Conservation (phyloP, 1,139 yeast genomes). For the Candida sanyaensis region DNA sequence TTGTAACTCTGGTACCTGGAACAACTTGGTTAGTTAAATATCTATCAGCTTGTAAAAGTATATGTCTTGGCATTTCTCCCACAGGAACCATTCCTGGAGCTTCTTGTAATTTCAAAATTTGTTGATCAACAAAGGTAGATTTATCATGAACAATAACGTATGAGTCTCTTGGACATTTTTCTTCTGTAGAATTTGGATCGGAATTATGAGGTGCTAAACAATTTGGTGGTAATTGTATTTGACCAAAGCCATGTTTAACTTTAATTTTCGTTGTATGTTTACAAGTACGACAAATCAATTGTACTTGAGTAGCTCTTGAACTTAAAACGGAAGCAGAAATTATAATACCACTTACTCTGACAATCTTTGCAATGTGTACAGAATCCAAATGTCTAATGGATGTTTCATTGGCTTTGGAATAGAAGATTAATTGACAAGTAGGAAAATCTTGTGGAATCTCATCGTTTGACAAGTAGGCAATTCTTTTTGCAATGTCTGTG, state of each 20-base stretch:
- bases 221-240: conserved; percentile 68
- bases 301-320: conserved; percentile 84
- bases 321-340: conserved; percentile 88
- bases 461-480: conserved; percentile 61
- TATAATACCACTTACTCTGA: conserved; percentile 89
- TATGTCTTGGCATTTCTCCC: conserved; percentile 98
- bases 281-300: conserved; percentile 86
- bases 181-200: conserved; percentile 42
- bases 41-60: conserved; percentile 84
- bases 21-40: conserved; percentile 86
- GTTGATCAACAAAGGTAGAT: conserved; percentile 91
- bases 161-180: conserved; percentile 87
- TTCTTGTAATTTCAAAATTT: conserved; percentile 89
- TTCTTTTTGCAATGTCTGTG: conserved; percentile 84
- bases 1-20: conserved; percentile 93
- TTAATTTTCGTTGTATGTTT: conserved; percentile 71
- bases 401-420: conserved; percentile 70
- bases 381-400: conserved; percentile 84
- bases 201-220: conserved; percentile 66
- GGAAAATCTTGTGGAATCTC: conserved; percentile 67
- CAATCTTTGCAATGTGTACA: conserved; percentile 84
- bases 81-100: conserved; percentile 98
- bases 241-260: conserved; percentile 79
- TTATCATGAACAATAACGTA: conserved; percentile 92
- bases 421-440: conserved; percentile 77